phyloP scores from a whole-genome alignment of 2,329 filamentous ascomycete genomes.

The Elsinoe batatas region DNA sequence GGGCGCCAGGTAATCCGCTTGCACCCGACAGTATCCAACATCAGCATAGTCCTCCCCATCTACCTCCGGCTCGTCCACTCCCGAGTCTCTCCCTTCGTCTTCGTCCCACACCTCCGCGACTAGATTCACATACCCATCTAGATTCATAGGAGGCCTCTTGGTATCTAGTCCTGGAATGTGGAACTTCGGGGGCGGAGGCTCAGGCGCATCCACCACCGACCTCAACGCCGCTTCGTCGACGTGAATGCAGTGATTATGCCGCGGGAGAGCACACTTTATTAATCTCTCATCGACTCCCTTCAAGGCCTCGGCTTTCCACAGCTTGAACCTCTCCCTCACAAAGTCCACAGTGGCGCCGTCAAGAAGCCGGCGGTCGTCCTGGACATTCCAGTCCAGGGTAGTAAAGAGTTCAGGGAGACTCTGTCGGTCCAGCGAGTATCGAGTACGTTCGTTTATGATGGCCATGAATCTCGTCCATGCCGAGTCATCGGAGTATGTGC shows the following conservation, averaged over 20 bases:
- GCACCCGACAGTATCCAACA: background rate
- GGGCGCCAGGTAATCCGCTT: background rate
- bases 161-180: background rate
- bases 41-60: background rate
- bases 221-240: constrained; percentile 15
- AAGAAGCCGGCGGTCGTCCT: background rate
- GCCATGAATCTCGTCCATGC: background rate
- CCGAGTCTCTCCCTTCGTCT: no score
- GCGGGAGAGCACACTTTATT: background rate
- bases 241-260: constrained; percentile 16
- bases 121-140: background rate
- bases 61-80: background rate
- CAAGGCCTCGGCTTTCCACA: background rate
- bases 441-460: background rate
- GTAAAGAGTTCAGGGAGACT: background rate
- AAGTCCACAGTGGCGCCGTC: background rate
- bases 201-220: background rate
- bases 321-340: background rate
- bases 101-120: background rate
- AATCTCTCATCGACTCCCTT: background rate
- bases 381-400: background rate
- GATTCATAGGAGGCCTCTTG: background rate
- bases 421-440: background rate
- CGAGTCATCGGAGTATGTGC: background rate
- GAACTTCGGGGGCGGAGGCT: background rate